Evolutionary conservation across 441 rosid genomes (phyloP).

Genomic region (Caryocar brasiliense): DNA sequence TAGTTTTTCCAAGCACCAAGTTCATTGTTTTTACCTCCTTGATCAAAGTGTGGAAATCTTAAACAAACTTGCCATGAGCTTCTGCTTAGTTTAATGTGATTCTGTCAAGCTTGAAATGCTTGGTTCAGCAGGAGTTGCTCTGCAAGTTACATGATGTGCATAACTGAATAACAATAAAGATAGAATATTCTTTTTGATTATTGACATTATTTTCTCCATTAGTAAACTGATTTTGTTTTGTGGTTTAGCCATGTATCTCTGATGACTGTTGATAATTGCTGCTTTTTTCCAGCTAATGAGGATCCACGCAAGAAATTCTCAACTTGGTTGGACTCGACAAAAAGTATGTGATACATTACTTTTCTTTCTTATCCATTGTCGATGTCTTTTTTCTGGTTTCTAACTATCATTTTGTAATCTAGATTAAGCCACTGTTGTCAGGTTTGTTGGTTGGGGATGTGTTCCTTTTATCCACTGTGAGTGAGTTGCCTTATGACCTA

Average conservation of each 20-base stretch:
- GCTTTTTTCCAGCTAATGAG: slow-evolving; percentile 32
- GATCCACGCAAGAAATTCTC: slow-evolving; percentile 39
- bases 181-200: no score
- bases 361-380: background rate
- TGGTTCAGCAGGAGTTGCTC: no score
- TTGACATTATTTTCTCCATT: no score
- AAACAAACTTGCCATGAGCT: no score
- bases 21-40: no score
- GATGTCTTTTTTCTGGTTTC: slow-evolving; percentile 5
- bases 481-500: slow-evolving; percentile 11
- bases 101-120: no score
- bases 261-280: slow-evolving; percentile 1
- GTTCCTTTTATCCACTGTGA: slow-evolving; percentile 13
- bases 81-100: no score
- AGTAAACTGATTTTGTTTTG: no score
- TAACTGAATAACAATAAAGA: no score
- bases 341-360: slow-evolving; percentile 32
- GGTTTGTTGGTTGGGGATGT: slow-evolving; percentile 11
- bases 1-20: no score
- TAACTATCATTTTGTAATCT: slow-evolving; percentile 15
- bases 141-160: no score
- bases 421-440: slow-evolving; percentile 9
- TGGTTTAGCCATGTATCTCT: background rate
- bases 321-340: slow-evolving; percentile 61
- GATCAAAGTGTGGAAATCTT: no score